Evolutionary conservation across 208 protist species (phyloP).

Genomic region (Leishmania tropica): DNA sequence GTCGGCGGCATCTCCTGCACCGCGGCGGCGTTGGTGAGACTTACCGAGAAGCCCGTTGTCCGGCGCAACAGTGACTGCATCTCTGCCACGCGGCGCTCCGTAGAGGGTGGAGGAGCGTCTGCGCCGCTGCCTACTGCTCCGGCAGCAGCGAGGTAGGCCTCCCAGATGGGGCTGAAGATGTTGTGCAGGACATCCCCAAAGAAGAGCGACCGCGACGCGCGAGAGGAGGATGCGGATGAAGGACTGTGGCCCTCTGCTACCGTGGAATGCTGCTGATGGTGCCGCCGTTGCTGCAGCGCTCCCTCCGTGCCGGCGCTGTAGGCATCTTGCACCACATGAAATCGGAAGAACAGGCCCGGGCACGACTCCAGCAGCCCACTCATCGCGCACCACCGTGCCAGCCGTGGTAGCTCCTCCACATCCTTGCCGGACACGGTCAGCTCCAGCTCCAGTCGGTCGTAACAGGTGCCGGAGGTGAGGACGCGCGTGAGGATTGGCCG

Average conservation of each 20-base stretch:
- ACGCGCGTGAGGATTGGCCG: constrained; percentile 45
- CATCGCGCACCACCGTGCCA: constrained; percentile 66
- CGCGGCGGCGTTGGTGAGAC: constrained; percentile 35
- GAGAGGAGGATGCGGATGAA: background rate
- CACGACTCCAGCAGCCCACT: constrained; percentile 49
- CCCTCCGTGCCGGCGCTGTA: constrained; percentile 34
- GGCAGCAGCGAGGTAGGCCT: constrained; percentile 71
- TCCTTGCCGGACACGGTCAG: constrained; percentile 63
- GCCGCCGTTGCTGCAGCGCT: background rate
- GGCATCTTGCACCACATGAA: constrained; percentile 59
- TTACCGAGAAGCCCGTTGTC: constrained; percentile 87
- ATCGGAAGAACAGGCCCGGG: constrained; percentile 38
- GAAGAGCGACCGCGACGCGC: constrained; percentile 5
- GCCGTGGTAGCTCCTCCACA: constrained; percentile 46
- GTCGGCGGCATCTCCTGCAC: constrained; percentile 52
- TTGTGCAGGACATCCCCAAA: constrained; percentile 95
- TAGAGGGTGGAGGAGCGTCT: background rate
- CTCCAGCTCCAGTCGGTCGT: constrained; percentile 66
- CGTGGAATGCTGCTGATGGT: background rate
- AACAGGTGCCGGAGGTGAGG: constrained; percentile 19
- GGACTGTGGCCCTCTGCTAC: background rate
- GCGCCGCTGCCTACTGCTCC: background rate
- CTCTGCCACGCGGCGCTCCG: constrained; percentile 35
- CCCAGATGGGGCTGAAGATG: constrained; percentile 98
- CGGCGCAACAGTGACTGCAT: constrained; percentile 91